A percentile compares a stretch with the other conserved stretches of the same genome.
Evolutionary conservation across 116 monocot species (phyloP).

Genomic region (Cymodocea nodosa): DNA sequence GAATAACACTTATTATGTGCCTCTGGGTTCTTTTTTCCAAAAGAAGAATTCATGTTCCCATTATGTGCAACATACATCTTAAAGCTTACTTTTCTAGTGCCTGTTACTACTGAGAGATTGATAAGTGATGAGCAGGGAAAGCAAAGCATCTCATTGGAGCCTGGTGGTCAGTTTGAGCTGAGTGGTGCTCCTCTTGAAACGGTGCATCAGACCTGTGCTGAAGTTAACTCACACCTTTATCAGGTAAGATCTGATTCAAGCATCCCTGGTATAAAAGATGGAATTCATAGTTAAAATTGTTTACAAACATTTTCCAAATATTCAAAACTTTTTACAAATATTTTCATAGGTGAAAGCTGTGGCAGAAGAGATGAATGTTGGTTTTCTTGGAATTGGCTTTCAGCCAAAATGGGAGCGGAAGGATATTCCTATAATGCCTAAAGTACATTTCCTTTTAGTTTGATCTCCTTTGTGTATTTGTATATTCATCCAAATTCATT

Average conservation of each 20-base stretch:
- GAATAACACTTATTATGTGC: not conserved
- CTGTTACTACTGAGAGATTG: not conserved
- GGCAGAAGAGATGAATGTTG: slow-evolving; percentile 94
- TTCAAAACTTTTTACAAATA: not conserved
- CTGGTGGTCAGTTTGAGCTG: slow-evolving; percentile 99
- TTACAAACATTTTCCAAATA: not conserved
- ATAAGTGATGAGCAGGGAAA: slow-evolving; percentile 50
- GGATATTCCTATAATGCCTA: slow-evolving; percentile 98
- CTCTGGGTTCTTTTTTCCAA: too few relatives aligned
- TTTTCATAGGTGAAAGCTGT: slow-evolving; percentile 87
- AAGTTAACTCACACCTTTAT: slow-evolving; percentile 99
- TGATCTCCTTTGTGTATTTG: not conserved
- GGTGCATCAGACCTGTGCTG: slow-evolving; percentile 96
- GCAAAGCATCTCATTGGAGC: slow-evolving; percentile 93
- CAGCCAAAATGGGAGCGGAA: slow-evolving; percentile 86
- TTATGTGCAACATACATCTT: not conserved
- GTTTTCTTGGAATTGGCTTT: slow-evolving; percentile 95
- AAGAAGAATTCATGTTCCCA: too few relatives aligned
- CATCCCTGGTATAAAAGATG: not conserved
- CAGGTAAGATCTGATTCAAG: slow-evolving; percentile 42
- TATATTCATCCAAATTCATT: not conserved
- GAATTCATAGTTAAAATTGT: not conserved
- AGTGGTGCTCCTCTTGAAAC: slow-evolving; percentile 99
- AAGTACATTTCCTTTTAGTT: slow-evolving; percentile 27
- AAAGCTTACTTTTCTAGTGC: not conserved